phyloP scores from a whole-genome alignment of 1,284 basidiomycete genomes.

The Tilletia walkeri region DNA sequence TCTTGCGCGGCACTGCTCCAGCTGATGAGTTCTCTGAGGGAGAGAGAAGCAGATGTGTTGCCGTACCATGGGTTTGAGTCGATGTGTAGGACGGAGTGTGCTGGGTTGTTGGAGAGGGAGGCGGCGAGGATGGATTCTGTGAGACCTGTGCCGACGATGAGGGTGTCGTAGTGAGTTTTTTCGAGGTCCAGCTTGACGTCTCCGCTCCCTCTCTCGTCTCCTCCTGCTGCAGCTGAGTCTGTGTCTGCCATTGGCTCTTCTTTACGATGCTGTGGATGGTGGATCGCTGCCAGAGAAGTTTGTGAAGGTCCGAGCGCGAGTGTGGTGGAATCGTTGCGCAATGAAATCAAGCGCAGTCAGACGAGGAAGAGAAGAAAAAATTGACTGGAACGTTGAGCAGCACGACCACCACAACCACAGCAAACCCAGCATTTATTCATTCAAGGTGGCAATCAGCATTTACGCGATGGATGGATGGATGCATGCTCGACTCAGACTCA shows the following conservation, averaged over 20 bases:
- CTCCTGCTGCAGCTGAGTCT: background rate
- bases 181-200: slow-evolving; percentile 19
- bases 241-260: background rate
- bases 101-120: slow-evolving; percentile 73
- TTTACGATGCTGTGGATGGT: background rate
- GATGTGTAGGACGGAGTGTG: slow-evolving; percentile 80
- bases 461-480: too few species aligned
- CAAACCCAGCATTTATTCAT: too few species aligned
- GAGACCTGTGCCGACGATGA: slow-evolving; percentile 82
- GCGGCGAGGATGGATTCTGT: slow-evolving; percentile 61
- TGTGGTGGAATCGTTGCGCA: slow-evolving; percentile 1
- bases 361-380: too few species aligned
- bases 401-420: too few species aligned
- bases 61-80: slow-evolving; percentile 85
- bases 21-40: slow-evolving; percentile 72
- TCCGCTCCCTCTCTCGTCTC: background rate
- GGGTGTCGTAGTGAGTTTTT: slow-evolving; percentile 68
- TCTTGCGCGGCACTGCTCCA: slow-evolving; percentile 59
- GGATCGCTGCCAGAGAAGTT: background rate
- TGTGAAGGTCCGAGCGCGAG: background rate
- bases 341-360: background rate
- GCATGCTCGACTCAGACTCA: too few species aligned
- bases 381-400: too few species aligned
- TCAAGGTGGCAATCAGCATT: too few species aligned
- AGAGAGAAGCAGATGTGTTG: slow-evolving; percentile 74